Conservation (phyloP, 2,329 filamentous ascomycete species). For the Acrocalymma vagum region DNA sequence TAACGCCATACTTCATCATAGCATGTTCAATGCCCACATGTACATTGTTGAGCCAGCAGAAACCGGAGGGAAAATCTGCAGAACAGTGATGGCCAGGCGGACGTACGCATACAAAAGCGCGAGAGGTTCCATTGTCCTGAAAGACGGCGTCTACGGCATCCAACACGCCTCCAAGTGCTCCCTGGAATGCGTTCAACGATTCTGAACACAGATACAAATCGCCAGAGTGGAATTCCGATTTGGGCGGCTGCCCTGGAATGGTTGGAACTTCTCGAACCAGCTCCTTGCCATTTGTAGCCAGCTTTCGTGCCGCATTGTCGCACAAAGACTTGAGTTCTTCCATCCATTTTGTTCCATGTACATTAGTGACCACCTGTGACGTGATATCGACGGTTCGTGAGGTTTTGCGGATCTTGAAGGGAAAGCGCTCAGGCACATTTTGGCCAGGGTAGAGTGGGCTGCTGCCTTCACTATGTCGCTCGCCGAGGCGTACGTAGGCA, state of each 20-base stretch:
- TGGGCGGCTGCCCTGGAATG: constrained; percentile 58
- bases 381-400: constrained; percentile 74
- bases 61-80: constrained; percentile 86
- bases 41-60: constrained; percentile 99
- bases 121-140: constrained; percentile 67
- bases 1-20: constrained; percentile 82
- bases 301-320: constrained; percentile 76
- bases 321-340: constrained; percentile 88
- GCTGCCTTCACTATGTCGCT: constrained; percentile 75
- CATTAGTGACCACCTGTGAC: constrained; percentile 83
- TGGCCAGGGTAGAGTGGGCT: constrained; percentile 72
- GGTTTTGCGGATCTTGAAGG: constrained; percentile 88
- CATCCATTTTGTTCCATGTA: constrained; percentile 95
- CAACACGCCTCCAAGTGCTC: constrained; percentile 89
- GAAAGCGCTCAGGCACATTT: constrained; percentile 68
- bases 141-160: constrained; percentile 92
- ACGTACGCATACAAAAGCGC: constrained; percentile 90
- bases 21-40: constrained; percentile 96
- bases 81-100: constrained; percentile 97
- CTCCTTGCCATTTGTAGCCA: constrained; percentile 81
- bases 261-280: constrained; percentile 63
- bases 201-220: constrained; percentile 91
- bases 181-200: constrained; percentile 87
- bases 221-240: constrained; percentile 79
- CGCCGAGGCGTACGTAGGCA: constrained; percentile 91